Evolutionary conservation across 2,329 filamentous ascomycete species (phyloP).

Genomic region (Cryphonectria carpinicola): DNA sequence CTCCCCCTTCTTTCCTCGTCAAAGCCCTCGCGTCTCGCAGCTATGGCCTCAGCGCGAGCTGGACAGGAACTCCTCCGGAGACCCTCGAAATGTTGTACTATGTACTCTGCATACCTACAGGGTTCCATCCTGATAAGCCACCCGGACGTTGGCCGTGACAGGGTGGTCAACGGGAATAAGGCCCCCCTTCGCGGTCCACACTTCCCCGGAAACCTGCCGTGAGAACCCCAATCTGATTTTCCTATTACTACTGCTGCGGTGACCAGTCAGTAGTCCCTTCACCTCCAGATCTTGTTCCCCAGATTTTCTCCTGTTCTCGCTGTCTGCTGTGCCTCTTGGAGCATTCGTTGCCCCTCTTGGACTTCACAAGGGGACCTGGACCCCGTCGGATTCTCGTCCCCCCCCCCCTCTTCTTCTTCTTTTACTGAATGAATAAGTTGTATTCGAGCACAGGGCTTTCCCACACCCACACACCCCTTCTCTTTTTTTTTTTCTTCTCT

Average conservation of each 20-base stretch:
- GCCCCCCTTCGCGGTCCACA: constrained; percentile 18
- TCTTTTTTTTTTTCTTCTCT: not conserved
- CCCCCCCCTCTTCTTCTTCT: not conserved
- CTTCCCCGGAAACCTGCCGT: constrained; percentile 18
- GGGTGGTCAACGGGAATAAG: constrained; percentile 29
- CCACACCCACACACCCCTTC: not conserved
- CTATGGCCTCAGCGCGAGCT: constrained; percentile 7
- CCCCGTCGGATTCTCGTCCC: constrained; percentile 4
- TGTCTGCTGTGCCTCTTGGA: not conserved
- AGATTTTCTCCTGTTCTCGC: constrained; percentile 5
- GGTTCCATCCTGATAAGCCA: constrained; percentile 21
- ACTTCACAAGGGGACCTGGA: constrained; percentile 13
- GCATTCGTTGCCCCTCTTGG: constrained; percentile 8
- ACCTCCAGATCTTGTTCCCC: constrained; percentile 10
- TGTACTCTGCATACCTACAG: constrained; percentile 2
- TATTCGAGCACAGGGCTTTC: constrained; percentile 8
- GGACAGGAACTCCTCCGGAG: not conserved
- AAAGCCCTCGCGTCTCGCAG: constrained; percentile 9
- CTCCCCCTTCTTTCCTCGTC: not conserved
- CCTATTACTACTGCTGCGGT: constrained; percentile 17
- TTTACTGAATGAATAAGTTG: constrained; percentile 11
- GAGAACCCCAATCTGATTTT: constrained; percentile 3
- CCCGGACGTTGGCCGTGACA: constrained; percentile 27
- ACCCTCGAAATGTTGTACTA: not conserved
- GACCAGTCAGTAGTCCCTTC: constrained; percentile 16